phyloP scores from a whole-genome alignment of 202 grass and related monocot species.

The Setaria viridis region DNA sequence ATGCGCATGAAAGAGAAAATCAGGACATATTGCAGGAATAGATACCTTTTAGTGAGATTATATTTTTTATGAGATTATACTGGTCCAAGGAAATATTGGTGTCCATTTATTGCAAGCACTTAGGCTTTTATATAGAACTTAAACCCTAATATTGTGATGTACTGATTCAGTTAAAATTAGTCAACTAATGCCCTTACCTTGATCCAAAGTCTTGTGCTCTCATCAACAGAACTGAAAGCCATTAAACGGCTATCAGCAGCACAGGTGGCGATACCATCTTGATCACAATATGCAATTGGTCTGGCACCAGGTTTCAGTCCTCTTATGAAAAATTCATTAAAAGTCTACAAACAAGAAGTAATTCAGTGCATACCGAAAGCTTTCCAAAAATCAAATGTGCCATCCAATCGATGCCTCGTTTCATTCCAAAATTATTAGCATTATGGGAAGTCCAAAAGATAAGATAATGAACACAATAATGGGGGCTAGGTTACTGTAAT shows the following conservation, averaged over 20 bases:
- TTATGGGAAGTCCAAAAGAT: neutral
- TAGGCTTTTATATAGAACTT: neutral
- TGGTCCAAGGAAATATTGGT: neutral
- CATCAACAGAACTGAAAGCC: conserved; percentile 75
- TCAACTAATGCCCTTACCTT: conserved; percentile 58
- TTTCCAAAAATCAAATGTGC: neutral
- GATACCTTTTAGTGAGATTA: neutral
- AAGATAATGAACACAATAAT: neutral
- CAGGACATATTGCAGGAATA: neutral
- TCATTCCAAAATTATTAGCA: neutral
- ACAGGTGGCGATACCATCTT: conserved; percentile 75
- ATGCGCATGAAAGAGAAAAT: neutral
- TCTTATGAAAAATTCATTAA: conserved; percentile 97
- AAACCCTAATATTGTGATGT: neutral
- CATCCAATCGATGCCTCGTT: neutral
- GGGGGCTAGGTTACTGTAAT: neutral
- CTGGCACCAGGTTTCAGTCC: conserved; percentile 76
- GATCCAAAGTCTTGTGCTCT: conserved; percentile 94
- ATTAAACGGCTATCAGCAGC: conserved; percentile 95
- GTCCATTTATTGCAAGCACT: conserved; percentile 1
- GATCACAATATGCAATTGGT: conserved; percentile 57
- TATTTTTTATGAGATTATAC: neutral
- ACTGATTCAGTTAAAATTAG: conserved; percentile 12
- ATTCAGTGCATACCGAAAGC: neutral
- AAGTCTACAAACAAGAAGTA: conserved; percentile 62